Evolutionary conservation across 495 filamentous ascomycete species (phyloP).

Genomic region (Penicillium crystallinum): DNA sequence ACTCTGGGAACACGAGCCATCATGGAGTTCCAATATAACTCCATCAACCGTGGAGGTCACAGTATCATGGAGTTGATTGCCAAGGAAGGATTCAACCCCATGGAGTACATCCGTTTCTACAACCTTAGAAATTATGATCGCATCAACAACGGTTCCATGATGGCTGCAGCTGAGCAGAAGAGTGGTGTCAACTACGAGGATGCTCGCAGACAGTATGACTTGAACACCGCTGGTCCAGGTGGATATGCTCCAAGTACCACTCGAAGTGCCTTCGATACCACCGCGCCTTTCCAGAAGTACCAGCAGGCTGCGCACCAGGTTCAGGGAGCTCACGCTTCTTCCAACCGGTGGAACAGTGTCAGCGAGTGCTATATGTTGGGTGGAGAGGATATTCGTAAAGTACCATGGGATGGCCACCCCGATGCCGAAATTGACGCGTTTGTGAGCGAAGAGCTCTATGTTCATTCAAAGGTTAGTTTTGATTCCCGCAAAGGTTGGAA

Average conservation of each 20-base stretch:
- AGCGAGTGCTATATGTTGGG: slow-evolving; percentile 80
- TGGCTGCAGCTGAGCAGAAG: slow-evolving; percentile 58
- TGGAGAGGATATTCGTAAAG: slow-evolving; percentile 66
- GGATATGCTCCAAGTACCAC: slow-evolving; percentile 36
- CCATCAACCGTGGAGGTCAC: slow-evolving; percentile 81
- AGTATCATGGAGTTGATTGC: slow-evolving; percentile 78
- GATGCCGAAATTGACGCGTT: slow-evolving; percentile 80
- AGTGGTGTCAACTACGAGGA: slow-evolving; percentile 71
- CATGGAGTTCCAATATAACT: slow-evolving; percentile 92
- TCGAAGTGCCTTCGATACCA: slow-evolving; percentile 37
- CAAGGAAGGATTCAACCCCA: slow-evolving; percentile 64
- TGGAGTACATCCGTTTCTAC: slow-evolving; percentile 89
- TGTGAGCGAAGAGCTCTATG: slow-evolving; percentile 89
- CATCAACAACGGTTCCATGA: slow-evolving; percentile 65
- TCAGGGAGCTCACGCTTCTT: slow-evolving; percentile 24
- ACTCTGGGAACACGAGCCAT: slow-evolving; percentile 85
- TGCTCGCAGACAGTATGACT: slow-evolving; percentile 63
- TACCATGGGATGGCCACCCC: slow-evolving; percentile 69
- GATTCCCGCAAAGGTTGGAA: background rate
- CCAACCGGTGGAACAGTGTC: slow-evolving; percentile 67
- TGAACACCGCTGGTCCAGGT: slow-evolving; percentile 33
- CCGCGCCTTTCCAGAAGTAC: slow-evolving; percentile 54
- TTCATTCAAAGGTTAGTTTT: slow-evolving; percentile 83
- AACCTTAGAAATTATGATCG: slow-evolving; percentile 92
- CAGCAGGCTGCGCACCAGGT: slow-evolving; percentile 56